Evolutionary conservation across 495 filamentous ascomycete genomes (phyloP).

Genomic region (Coniosporium apollinis): DNA sequence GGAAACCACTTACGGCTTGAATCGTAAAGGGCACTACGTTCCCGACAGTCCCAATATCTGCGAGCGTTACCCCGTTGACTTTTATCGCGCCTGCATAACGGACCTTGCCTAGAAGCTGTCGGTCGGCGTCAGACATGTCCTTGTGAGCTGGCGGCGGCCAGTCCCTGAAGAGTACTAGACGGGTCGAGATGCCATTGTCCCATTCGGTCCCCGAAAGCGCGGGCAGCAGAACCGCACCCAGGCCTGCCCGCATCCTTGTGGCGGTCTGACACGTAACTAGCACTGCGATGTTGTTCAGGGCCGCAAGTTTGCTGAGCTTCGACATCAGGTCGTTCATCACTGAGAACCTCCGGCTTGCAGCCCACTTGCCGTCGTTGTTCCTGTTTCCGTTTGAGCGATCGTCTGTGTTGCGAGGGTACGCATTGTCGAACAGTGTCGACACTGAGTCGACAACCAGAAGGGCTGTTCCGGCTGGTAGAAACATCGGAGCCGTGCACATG

Average conservation of each 20-base stretch:
- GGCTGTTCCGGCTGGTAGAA: constrained; percentile 40
- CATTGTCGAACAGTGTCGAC: constrained; percentile 53
- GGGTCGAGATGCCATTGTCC: constrained; percentile 49
- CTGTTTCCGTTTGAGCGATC: constrained; percentile 18
- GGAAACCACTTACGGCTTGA: constrained; percentile 11
- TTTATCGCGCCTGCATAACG: constrained; percentile 20
- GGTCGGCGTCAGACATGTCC: constrained; percentile 3
- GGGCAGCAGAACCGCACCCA: constrained; percentile 48
- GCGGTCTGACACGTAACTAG: constrained; percentile 54
- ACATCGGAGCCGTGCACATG: constrained; percentile 37
- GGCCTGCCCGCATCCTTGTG: constrained; percentile 45
- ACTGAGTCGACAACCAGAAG: constrained; percentile 66
- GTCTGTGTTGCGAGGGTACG: constrained; percentile 42
- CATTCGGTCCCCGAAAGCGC: constrained; percentile 48
- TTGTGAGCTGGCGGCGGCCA: constrained; percentile 19
- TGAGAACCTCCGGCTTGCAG: constrained; percentile 42
- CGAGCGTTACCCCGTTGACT: constrained; percentile 14
- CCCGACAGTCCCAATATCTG: constrained; percentile 14
- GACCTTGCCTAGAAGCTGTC: constrained; percentile 15
- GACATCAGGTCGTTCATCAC: constrained; percentile 39
- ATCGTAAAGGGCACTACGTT: constrained; percentile 17
- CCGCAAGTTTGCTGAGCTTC: constrained; percentile 48
- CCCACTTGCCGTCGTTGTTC: constrained; percentile 35
- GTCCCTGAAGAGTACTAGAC: constrained; percentile 58
- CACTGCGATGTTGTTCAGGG: constrained; percentile 47